Evolutionary conservation across 345 rosid genomes (phyloP), one percentile per base, ranked within the genome.

Genomic region (Conringia planisiliqua): DNA sequence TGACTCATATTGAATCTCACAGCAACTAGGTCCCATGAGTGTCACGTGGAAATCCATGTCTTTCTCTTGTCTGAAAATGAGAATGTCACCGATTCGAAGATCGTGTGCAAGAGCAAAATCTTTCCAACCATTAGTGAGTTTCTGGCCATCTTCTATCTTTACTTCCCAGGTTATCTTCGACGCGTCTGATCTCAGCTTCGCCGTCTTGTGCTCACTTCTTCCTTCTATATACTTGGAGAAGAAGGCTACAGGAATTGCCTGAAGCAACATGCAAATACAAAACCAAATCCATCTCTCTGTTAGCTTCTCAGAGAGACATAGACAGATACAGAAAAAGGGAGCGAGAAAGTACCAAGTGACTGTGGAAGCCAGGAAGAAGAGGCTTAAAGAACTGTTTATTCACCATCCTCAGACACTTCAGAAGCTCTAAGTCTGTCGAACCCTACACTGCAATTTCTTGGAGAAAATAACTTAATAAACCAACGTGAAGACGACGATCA

Each of bases 121-220:
- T 59, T 68, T 40, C 79, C 79, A 75, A 14, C 79, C 79, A 0
- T 59, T 20, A 59, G 62, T 47, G 29, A 75, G 38, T 75, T 16
- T 75, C 40, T 16, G 43, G 18, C 68, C 79, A 47, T 68, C 72
- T 43, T 57, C 79, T 58, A 75, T 6, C 35, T 60, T 67, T 26
- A 74, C 78, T 27, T 57, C 13, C 78, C 78, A 74, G 3, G 32
- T 56, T 35, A n/a, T 54, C 55, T 63, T 42, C 1, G 71, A 73
- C 3, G 65, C 65, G 4, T 73, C 58, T 43, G 71, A 73, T 66
- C 72, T 74, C 27, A 74, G 32, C 51, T 66, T n/a, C 3, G n/a
- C 67, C 2, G 12, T 8, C 12, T 2, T 56, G 17, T 57, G 66
- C 30, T 57, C 43, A 18, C 36, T 4, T 44, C 8, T 74, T 65